Conservation (phyloP, 2,329 filamentous ascomycete genomes). For the Sporothrix variecibatus region DNA sequence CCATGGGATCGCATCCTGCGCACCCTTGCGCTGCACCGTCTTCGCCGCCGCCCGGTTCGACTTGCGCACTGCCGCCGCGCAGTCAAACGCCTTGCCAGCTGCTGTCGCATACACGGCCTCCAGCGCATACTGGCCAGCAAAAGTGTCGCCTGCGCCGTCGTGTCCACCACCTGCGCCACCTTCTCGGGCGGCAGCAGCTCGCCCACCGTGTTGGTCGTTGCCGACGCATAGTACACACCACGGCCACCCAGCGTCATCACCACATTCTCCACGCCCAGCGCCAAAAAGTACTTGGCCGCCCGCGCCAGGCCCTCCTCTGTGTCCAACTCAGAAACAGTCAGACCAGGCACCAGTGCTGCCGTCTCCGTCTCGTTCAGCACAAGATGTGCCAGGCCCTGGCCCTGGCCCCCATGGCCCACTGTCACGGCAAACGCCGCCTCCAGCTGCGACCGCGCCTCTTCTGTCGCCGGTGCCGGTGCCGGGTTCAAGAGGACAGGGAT, state of each 20-base stretch:
- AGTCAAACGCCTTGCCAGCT: conserved; percentile 46
- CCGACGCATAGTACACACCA: conserved; percentile 69
- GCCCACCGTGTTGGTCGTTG: conserved; percentile 37
- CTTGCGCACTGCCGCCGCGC: conserved; percentile 60
- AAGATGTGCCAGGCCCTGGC: conserved; percentile 59
- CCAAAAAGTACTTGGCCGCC: conserved; percentile 56
- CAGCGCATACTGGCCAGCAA: conserved; percentile 84
- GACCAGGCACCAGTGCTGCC: conserved; percentile 59
- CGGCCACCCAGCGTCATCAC: conserved; percentile 82
- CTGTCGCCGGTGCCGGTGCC: conserved; percentile 66
- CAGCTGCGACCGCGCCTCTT: conserved; percentile 54
- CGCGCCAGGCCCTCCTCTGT: conserved; percentile 38
- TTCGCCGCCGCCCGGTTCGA: conserved; percentile 64
- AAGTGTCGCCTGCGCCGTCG: conserved; percentile 91
- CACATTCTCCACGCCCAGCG: conserved; percentile 70
- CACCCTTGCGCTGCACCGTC: conserved; percentile 66
- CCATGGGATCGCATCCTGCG: conserved; percentile 69
- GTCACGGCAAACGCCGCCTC: conserved; percentile 49
- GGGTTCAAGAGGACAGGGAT: conserved; percentile 69
- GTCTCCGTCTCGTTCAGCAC: conserved; percentile 77
- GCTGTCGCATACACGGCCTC: conserved; percentile 58
- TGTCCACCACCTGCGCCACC: conserved; percentile 76
- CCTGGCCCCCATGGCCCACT: background rate
- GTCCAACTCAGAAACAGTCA: conserved; percentile 39
- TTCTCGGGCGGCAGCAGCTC: conserved; percentile 64